Conservation (phyloP, 352 stramenopile genomes). For the Globisporangium cederbergense region DNA sequence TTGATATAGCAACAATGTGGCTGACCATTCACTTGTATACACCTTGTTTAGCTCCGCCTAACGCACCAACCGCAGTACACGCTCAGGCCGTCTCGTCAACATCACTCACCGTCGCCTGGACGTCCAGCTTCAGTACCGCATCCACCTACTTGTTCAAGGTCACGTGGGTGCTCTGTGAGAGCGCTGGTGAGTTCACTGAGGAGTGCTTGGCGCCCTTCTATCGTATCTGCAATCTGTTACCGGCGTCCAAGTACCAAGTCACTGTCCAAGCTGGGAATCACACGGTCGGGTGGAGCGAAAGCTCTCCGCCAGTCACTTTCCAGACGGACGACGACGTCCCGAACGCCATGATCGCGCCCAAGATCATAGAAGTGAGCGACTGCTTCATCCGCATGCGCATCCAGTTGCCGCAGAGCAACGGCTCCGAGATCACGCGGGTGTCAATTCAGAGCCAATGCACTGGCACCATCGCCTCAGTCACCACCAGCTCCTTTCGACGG, state of each 20-base stretch:
- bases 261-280: slow-evolving; percentile 43
- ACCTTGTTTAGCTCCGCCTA: slow-evolving; percentile 25
- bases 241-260: slow-evolving; percentile 39
- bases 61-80: slow-evolving; percentile 24
- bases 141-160: slow-evolving; percentile 38
- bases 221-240: slow-evolving; percentile 36
- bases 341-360: slow-evolving; percentile 35
- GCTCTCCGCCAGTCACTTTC: slow-evolving; percentile 19
- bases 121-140: slow-evolving; percentile 3
- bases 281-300: slow-evolving; percentile 39
- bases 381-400: slow-evolving; percentile 40
- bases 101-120: slow-evolving; percentile 30
- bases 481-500: slow-evolving; percentile 28
- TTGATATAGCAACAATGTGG: not conserved
- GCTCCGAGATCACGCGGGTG: slow-evolving; percentile 27
- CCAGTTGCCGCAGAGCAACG: slow-evolving; percentile 37
- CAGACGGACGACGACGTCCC: slow-evolving; percentile 41
- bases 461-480: slow-evolving; percentile 25
- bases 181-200: slow-evolving; percentile 15
- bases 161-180: slow-evolving; percentile 31
- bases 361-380: slow-evolving; percentile 34
- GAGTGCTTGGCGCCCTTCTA: slow-evolving; percentile 24
- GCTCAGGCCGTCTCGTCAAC: slow-evolving; percentile 22
- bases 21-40: not conserved
- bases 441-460: slow-evolving; percentile 43